Evolutionary conservation across 176 grass and related monocot genomes (phyloP).

Genomic region (Juncus effusus): DNA sequence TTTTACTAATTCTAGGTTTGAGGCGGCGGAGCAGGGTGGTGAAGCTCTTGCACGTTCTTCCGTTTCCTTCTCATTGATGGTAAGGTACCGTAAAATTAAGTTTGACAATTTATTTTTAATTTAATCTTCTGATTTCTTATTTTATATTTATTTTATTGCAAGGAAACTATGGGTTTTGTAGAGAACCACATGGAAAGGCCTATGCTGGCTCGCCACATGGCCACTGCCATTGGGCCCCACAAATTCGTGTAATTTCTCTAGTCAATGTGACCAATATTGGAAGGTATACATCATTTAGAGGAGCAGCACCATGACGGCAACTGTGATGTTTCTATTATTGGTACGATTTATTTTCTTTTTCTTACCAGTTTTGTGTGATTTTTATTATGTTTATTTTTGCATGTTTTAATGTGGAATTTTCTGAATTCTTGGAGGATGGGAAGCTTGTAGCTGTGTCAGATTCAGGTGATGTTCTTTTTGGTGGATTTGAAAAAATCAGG

Average conservation of each 20-base stretch:
- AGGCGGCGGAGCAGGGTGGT: conserved; percentile 73
- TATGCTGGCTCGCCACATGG: conserved; percentile 53
- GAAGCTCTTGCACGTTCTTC: conserved; percentile 56
- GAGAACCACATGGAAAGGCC: conserved; percentile 64
- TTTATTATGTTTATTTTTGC: too few species aligned
- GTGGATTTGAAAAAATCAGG: too few species aligned
- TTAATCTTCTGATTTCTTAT: not conserved
- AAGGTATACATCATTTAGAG: too few species aligned
- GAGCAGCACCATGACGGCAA: too few species aligned
- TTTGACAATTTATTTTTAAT: not conserved
- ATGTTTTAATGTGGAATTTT: too few species aligned
- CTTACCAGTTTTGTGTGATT: too few species aligned
- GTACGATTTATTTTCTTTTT: too few species aligned
- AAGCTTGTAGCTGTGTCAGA: too few species aligned
- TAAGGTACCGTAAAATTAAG: conserved; percentile 43
- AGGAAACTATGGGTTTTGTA: conserved; percentile 67
- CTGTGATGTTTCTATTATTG: too few species aligned
- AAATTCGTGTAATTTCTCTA: conserved; percentile 75
- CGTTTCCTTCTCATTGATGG: conserved; percentile 50
- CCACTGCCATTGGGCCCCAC: conserved; percentile 48
- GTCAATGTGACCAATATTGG: conserved; percentile 57
- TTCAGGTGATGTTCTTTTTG: too few species aligned
- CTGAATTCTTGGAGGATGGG: too few species aligned
- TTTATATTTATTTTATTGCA: conserved; percentile 19
- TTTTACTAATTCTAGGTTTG: conserved; percentile 43